Evolutionary conservation across 345 rosid species (phyloP).

Genomic region (Noccaea caerulescens): DNA sequence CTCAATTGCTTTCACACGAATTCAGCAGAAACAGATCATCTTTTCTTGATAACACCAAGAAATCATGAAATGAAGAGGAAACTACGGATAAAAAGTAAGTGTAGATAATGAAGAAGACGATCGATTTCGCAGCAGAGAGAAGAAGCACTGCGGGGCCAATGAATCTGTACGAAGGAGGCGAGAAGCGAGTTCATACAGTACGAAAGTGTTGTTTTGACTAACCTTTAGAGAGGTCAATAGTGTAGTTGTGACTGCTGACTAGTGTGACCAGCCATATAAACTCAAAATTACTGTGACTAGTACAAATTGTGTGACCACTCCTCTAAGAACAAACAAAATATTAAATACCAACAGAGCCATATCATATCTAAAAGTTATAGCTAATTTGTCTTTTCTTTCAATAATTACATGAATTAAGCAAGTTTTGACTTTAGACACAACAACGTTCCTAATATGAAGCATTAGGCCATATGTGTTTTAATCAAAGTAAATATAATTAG

Average conservation of each 20-base stretch:
- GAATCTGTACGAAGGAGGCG: not conserved
- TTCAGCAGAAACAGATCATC: not conserved
- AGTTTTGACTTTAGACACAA: no score
- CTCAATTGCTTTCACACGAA: not conserved
- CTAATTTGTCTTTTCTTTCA: no score
- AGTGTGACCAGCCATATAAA: not conserved
- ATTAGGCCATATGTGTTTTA: no score
- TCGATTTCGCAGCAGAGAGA: constrained; percentile 1
- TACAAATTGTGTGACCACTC: constrained; percentile 9
- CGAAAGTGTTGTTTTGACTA: not conserved
- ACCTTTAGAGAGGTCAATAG: not conserved
- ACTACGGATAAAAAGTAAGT: not conserved
- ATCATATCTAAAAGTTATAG: no score
- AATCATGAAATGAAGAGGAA: not conserved
- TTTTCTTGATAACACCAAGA: not conserved
- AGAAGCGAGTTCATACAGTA: constrained; percentile 3
- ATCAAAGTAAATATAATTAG: no score
- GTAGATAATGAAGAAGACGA: not conserved
- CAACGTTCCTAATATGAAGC: no score
- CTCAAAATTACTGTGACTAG: not conserved
- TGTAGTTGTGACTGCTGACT: not conserved
- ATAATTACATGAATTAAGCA: no score
- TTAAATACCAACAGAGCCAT: no score
- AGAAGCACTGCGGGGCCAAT: not conserved
- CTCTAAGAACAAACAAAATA: no score